A percentile compares a stretch with the other conserved stretches of the same genome.
Conservation (phyloP, 331 rosid species). For the Telfairia occidentalis region DNA sequence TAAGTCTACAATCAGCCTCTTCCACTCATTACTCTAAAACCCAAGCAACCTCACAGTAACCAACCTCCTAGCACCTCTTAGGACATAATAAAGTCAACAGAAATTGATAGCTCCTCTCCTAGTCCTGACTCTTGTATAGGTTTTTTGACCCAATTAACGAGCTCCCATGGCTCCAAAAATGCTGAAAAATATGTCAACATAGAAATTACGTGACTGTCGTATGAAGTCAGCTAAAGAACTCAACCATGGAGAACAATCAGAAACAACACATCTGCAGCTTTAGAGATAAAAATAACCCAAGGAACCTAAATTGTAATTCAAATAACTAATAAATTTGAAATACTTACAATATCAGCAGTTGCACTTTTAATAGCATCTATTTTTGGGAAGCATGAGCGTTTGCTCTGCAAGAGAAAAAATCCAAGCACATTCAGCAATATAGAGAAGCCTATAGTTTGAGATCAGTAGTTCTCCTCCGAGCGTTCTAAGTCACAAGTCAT, state of each 20-base stretch:
- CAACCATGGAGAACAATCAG: background rate
- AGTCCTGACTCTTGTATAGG: background rate
- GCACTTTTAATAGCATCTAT: slow-evolving; percentile 80
- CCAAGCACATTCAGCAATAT: background rate
- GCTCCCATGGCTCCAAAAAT: background rate
- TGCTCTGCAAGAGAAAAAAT: slow-evolving; percentile 46
- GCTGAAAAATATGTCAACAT: background rate
- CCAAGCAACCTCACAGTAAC: background rate
- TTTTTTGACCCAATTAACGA: background rate
- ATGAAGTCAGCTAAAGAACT: background rate
- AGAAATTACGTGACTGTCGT: background rate
- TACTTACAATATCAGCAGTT: slow-evolving; percentile 82
- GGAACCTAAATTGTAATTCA: background rate
- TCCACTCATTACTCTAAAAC: background rate
- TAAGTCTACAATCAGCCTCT: background rate
- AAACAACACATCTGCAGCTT: background rate
- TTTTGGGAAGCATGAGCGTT: slow-evolving; percentile 69
- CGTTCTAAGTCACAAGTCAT: background rate
- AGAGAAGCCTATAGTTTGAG: background rate
- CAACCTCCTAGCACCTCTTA: background rate
- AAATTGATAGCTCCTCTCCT: background rate
- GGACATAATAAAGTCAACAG: background rate
- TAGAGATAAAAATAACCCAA: background rate
- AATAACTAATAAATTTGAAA: background rate
- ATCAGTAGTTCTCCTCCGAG: background rate